Conservation (phyloP, 495 filamentous ascomycete genomes). For the Sordaria brevicollis region DNA sequence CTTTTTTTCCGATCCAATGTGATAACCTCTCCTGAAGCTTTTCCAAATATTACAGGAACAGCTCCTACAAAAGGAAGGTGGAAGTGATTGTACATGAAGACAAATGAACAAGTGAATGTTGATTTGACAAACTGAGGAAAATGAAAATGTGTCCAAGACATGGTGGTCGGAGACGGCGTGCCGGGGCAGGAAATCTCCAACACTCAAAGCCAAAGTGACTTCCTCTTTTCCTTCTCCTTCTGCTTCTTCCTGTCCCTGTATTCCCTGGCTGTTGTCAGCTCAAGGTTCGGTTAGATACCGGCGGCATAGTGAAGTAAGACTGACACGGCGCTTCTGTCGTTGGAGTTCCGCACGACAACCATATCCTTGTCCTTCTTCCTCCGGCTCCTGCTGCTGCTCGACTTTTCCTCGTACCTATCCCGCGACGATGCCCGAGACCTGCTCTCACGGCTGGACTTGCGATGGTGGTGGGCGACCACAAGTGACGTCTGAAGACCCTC, state of each 20-base stretch:
- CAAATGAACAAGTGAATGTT: background rate
- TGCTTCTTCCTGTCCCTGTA: background rate
- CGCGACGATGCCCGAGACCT: slow-evolving; percentile 20
- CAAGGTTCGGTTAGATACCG: slow-evolving; percentile 10
- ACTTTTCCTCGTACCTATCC: slow-evolving; percentile 19
- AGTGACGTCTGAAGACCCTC: slow-evolving; percentile 8
- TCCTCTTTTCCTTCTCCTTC: background rate
- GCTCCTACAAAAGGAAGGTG: background rate
- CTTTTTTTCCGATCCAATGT: background rate
- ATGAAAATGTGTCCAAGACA: background rate
- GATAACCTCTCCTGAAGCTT: background rate
- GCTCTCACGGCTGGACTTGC: slow-evolving; percentile 10
- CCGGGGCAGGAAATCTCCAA: background rate
- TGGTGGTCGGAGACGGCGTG: background rate
- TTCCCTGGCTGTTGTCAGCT: background rate
- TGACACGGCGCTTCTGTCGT: slow-evolving; percentile 23
- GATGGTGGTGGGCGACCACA: slow-evolving; percentile 13
- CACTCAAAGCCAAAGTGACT: background rate
- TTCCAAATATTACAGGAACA: background rate
- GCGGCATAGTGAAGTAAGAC: slow-evolving; percentile 24
- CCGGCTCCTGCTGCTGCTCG: slow-evolving; percentile 7
- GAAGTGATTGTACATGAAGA: background rate
- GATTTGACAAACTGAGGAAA: background rate
- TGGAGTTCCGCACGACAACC: slow-evolving; percentile 24
- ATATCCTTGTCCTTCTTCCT: slow-evolving; percentile 22